Evolutionary conservation across 2,329 filamentous ascomycete species (phyloP), one percentile per base, ranked within the genome.

Genomic region (Sporothrix inflata): DNA sequence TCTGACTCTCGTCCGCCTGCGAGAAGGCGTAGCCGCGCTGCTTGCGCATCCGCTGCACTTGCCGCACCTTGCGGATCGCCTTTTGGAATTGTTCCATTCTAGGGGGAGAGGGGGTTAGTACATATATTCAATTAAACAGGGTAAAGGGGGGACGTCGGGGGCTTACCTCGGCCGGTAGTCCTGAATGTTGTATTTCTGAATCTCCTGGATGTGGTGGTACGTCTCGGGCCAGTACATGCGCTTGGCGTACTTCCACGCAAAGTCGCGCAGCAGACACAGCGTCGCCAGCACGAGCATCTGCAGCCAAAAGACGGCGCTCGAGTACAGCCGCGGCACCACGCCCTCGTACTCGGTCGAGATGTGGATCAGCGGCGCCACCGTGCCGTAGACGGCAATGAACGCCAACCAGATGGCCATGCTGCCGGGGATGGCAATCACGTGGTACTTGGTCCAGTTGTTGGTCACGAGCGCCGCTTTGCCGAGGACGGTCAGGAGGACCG

Each of bases 51-150:
- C 96, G 92, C 84, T 98, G 96, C 53, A 98, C 96, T 83, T 99
- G 96, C 69, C 96, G 90, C 70, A 99, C 96, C 84, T 99, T 99
- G 78, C 96, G 92, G 79, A 99, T 98, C 27, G 96, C 96, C 83
- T 99, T 99, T 84, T 99, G 96, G 86, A 99, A 99, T 83, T 99
- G 96, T 79, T 99, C 96, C 96, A 99, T 99, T 79, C 93, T 95
- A 75, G 74, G 34, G n/a, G n/a, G n/a, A n/a, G n/a, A n/a, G n/a
- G n/a, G n/a, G n/a, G n/a, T n/a, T n/a, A n/a, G n/a, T n/a, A n/a
- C n/a, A n/a, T n/a, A n/a, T n/a, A n/a, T n/a, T n/a, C n/a, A n/a
- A n/a, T n/a, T n/a, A n/a, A n/a, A n/a, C n/a, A n/a, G n/a, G n/a
- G n/a, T n/a, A n/a, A n/a, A n/a, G n/a, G n/a, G n/a, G n/a, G n/a